phyloP scores from a whole-genome alignment of 2,329 filamentous ascomycete species.

The Balansia obtecta region DNA sequence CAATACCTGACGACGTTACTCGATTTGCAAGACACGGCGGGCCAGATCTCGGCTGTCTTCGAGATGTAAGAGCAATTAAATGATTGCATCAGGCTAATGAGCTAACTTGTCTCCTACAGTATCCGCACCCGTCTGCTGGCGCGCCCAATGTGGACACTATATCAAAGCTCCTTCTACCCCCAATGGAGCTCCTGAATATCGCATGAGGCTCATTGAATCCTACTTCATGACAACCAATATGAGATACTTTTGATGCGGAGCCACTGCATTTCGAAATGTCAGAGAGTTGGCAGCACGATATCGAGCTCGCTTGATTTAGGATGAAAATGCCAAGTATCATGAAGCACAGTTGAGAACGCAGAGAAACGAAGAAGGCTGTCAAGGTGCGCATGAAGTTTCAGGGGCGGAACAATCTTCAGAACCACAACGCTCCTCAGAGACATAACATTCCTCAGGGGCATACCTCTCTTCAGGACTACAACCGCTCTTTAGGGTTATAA shows the following conservation, averaged over 20 bases:
- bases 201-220: slow-evolving; percentile 22
- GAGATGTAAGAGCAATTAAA: slow-evolving; percentile 9
- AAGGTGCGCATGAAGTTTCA: no score
- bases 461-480: no score
- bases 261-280: slow-evolving; percentile 23
- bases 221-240: slow-evolving; percentile 16
- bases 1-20: not conserved
- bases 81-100: no score
- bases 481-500: no score
- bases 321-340: slow-evolving; percentile 12
- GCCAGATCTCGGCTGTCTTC: slow-evolving; percentile 12
- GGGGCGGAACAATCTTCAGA: no score
- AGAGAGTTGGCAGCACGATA: slow-evolving; percentile 24
- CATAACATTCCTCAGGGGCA: no score
- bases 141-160: slow-evolving; percentile 17
- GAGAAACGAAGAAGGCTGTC: no score
- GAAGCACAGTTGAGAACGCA: no score
- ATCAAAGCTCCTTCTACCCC: slow-evolving; percentile 7
- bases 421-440: no score
- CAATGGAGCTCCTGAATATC: slow-evolving; percentile 17
- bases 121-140: not conserved
- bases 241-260: slow-evolving; percentile 20
- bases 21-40: slow-evolving; percentile 1
- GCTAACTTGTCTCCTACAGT: not conserved
- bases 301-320: slow-evolving; percentile 22